Evolutionary conservation across 2,329 filamentous ascomycete species (phyloP).

Genomic region (Pezicula neosporulosa): DNA sequence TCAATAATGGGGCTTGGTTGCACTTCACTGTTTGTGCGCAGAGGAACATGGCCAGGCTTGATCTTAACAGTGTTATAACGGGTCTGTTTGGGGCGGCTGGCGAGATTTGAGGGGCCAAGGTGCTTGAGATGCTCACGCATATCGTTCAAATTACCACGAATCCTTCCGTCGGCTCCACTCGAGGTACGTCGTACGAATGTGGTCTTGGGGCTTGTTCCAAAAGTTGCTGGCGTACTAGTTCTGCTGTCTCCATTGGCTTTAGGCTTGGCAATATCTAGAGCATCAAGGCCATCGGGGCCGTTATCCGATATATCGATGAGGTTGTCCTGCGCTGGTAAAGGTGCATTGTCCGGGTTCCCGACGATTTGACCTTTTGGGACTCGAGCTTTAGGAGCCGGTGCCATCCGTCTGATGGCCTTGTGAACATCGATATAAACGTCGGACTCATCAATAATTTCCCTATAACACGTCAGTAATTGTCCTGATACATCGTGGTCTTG

Average conservation of each 20-base stretch:
- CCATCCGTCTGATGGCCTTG: constrained; percentile 81
- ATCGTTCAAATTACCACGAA: constrained; percentile 59
- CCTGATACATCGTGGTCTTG: background rate
- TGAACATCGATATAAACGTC: constrained; percentile 98
- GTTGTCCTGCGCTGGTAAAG: constrained; percentile 26
- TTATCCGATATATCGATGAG: constrained; percentile 44
- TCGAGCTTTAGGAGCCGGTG: constrained; percentile 62
- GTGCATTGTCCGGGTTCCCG: constrained; percentile 37
- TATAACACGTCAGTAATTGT: constrained; percentile 33
- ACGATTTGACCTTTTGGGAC: constrained; percentile 55
- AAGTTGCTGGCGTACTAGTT: constrained; percentile 11
- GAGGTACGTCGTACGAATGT: constrained; percentile 59
- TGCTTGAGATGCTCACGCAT: constrained; percentile 62
- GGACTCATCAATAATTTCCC: constrained; percentile 98
- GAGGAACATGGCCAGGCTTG: constrained; percentile 42
- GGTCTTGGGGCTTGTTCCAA: constrained; percentile 34
- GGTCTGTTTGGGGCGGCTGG: constrained; percentile 60
- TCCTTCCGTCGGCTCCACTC: constrained; percentile 49
- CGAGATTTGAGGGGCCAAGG: constrained; percentile 64
- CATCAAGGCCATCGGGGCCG: constrained; percentile 28
- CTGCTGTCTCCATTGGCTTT: constrained; percentile 9
- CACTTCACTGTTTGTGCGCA: constrained; percentile 32
- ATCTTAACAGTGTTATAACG: constrained; percentile 64
- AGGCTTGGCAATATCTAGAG: constrained; percentile 17
- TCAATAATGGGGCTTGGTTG: constrained; percentile 35